phyloP scores from a whole-genome alignment of 176 grass and related monocot genomes.

The Rhipidocladum racemiflorum region DNA sequence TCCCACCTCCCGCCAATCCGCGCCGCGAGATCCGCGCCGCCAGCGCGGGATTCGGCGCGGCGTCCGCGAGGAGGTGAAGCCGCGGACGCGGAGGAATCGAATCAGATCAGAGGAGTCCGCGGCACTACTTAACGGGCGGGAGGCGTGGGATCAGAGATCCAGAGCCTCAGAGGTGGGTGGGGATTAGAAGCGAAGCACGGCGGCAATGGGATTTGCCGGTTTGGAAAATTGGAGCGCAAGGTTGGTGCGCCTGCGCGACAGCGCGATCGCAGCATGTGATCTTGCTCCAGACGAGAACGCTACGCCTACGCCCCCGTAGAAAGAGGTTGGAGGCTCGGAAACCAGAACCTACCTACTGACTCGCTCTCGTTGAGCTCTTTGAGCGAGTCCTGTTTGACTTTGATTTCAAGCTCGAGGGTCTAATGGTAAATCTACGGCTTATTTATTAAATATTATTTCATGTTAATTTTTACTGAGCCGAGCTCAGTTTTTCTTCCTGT shows the following conservation, averaged over 20 bases:
- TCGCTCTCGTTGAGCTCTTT: too few species aligned
- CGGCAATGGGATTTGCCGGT: conserved; percentile 10
- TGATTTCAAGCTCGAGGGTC: too few species aligned
- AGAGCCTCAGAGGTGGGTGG: conserved; percentile 29
- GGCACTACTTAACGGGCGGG: not conserved
- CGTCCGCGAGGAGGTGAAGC: not conserved
- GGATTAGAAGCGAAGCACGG: conserved; percentile 40
- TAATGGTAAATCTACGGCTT: too few species aligned
- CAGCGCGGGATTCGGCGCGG: not conserved
- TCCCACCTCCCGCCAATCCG: not conserved
- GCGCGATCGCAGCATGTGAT: conserved; percentile 25
- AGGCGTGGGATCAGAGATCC: not conserved
- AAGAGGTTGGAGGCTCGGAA: too few species aligned
- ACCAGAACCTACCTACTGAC: too few species aligned
- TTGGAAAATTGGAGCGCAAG: not conserved
- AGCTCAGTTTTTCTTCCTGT: too few species aligned
- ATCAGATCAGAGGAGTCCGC: not conserved
- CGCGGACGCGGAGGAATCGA: not conserved
- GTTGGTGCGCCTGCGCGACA: not conserved
- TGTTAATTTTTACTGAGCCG: too few species aligned
- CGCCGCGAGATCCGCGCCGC: not conserved
- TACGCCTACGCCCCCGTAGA: too few species aligned
- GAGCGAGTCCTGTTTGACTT: too few species aligned
- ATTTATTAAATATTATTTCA: too few species aligned
- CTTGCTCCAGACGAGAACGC: not conserved